Evolutionary conservation across 1,139 yeast species (phyloP), one percentile per base, ranked within the genome.

Genomic region (Candida sanyaensis): DNA sequence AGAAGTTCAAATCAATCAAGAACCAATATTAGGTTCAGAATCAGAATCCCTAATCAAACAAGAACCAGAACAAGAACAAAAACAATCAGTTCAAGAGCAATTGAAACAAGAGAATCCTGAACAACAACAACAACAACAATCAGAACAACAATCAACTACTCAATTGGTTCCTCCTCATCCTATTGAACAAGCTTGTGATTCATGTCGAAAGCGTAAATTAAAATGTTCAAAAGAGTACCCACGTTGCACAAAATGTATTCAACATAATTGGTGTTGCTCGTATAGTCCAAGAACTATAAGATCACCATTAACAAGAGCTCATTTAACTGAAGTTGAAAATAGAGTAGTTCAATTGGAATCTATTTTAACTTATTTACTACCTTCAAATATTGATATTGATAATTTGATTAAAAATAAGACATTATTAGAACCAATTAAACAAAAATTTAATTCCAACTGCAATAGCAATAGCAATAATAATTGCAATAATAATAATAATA

Each of bases 271-370:
- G 87, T 77, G 78, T 42, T 89, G 97, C 65, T 69, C 80, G 4
- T 89, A 89, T 63, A 82, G 88, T 27, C 96, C 97, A 11, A 73
- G 88, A 52, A 79, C 86, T 1, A 85, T 86, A 30, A 71, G 96
- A 50, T 83, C 92, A 6, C 96, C 96, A 0, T 70, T 89, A 51
- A 89, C 96, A 0, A 73, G 97, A 56, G 90, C 87, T 17, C 87
- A 86, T 68, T 71, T 89, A 54, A 88, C 96, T 9, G 80, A 80
- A 47, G 91, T 89, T 38, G 96, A 89, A 64, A 79, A 75, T 50
- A 71, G 84, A 51, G 84, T 84, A 12, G 68, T 73, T 45, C 74
- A 70, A 37, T 68, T 88, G 54, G 88, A 86, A 57, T 65, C 67
- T 31, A 60, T 88, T 38, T 59, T 89, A 24, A 64, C 69, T 41